Evolutionary conservation across 768 basidiomycete genomes (phyloP), one percentile per base, ranked within the genome.

Genomic region (Auriscalpium orientale): DNA sequence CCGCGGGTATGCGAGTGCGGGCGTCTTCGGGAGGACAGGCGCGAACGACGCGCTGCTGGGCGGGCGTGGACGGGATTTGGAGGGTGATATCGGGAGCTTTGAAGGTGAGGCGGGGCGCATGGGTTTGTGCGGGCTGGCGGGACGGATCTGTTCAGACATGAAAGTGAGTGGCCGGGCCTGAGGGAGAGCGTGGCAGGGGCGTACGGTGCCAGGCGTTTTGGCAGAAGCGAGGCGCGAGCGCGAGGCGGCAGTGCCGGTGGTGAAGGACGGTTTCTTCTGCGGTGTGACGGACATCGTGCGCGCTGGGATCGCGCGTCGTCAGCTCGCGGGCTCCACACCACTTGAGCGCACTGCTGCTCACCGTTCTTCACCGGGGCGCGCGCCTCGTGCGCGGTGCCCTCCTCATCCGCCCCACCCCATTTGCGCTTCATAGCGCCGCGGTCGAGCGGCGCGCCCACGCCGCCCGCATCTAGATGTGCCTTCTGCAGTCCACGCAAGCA

Each of bases 31-130:
- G 38, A 93, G 73, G 7, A 76, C 68, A 0, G 89, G 91, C 51
- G 89, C 88, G 71, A 95, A 94, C 9, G 76, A 81, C 21, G 82
- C 75, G 21, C 74, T 77, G 21, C 87, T 85, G 1, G 89, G 89
- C 12, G 66, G 62, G 16, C 51, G 58, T 45, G 46, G 22, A 35
- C 56, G 60, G 48, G 51, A 58, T 11, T 51, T 65, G 55, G 74
- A 71, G 40, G 65, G 67, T 47, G 72, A 35, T 51, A 63, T 46
- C 12, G 70, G 64, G 56, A 64, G 60, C 71, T 85, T 84, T 45
- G 72, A 58, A 1, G 85, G 85, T 3, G 84, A 86, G 3, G 73
- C 60, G 11, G 78, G 74, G 49, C 77, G 72, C 47, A 79, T 65
- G 28, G 59, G 66, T 58, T 76, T 77, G 56, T 67, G 64, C 2